Conservation (phyloP, 805 yeast species). For the Maudiozyma serrabonitensis region DNA sequence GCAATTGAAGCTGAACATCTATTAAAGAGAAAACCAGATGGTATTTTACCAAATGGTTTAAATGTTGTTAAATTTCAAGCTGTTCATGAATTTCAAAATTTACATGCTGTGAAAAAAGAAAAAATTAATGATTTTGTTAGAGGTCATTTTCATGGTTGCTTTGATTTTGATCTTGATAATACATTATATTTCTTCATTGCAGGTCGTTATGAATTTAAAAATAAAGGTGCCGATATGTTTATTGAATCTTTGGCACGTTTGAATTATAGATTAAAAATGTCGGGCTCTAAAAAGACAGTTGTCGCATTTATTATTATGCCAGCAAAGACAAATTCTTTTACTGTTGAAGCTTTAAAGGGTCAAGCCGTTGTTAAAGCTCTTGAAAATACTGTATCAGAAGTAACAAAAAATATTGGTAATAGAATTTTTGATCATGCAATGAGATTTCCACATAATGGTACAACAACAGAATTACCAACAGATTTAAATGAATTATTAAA, state of each 20-base stretch:
- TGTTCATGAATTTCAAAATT: constrained; percentile 94
- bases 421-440: constrained; percentile 88
- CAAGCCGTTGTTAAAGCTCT: constrained; percentile 92
- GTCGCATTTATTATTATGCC: constrained; percentile 99
- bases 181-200: constrained; percentile 93
- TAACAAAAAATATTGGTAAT: constrained; percentile 76
- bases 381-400: constrained; percentile 80
- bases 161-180: constrained; percentile 88
- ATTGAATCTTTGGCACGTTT: constrained; percentile 88
- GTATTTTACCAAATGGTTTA: constrained; percentile 92
- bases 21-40: constrained; percentile 92
- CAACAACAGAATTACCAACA: constrained; percentile 60
- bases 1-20: constrained; percentile 91
- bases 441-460: constrained; percentile 40
- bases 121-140: constrained; percentile 89
- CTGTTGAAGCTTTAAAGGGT: constrained; percentile 90
- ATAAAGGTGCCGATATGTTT: constrained; percentile 93
- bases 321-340: constrained; percentile 85
- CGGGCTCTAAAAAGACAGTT: constrained; percentile 80
- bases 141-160: constrained; percentile 95
- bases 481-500: constrained; percentile 73
- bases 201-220: constrained; percentile 93
- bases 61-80: constrained; percentile 95
- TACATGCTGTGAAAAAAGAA: constrained; percentile 85
- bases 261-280: constrained; percentile 74